Conservation (phyloP, 441 rosid genomes). For the Iberis amara region DNA sequence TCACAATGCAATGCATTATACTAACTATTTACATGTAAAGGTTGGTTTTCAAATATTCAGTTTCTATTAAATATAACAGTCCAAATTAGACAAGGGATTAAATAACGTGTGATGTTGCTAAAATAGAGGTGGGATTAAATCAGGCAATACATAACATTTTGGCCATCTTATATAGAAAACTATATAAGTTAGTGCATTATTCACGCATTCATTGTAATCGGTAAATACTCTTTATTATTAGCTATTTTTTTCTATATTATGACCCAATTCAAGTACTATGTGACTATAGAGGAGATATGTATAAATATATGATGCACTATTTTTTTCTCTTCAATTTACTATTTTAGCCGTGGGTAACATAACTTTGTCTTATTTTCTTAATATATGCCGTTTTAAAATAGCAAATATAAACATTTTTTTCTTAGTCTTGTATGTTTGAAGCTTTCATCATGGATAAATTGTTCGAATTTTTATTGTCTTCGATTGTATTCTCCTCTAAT, state of each 20-base stretch:
- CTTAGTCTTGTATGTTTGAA: too few relatives aligned
- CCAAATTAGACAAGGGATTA: constrained; percentile 14
- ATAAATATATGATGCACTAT: background rate
- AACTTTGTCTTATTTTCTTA: background rate
- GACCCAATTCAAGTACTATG: background rate
- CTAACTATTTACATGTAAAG: too few relatives aligned
- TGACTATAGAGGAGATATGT: background rate
- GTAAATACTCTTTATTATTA: constrained; percentile 2
- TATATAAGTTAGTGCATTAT: constrained; percentile 10
- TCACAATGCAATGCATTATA: too few relatives aligned
- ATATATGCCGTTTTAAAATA: background rate
- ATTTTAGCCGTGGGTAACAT: background rate
- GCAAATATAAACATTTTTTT: background rate
- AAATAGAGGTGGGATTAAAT: constrained; percentile 17
- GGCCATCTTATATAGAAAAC: background rate
- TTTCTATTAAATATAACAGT: background rate
- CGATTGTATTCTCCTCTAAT: too few relatives aligned
- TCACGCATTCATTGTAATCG: constrained; percentile 18
- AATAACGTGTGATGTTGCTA: constrained; percentile 26
- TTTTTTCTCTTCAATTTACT: background rate
- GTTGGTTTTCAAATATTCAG: too few relatives aligned
- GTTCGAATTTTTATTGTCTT: too few relatives aligned
- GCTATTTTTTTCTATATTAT: constrained; percentile 10
- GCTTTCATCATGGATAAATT: too few relatives aligned
- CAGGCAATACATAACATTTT: constrained; percentile 6